Percentiles rank a stretch among this genome's conserved stretches.
Conservation (phyloP, 2,329 filamentous ascomycete genomes). For the Fonsecaea monophora region DNA sequence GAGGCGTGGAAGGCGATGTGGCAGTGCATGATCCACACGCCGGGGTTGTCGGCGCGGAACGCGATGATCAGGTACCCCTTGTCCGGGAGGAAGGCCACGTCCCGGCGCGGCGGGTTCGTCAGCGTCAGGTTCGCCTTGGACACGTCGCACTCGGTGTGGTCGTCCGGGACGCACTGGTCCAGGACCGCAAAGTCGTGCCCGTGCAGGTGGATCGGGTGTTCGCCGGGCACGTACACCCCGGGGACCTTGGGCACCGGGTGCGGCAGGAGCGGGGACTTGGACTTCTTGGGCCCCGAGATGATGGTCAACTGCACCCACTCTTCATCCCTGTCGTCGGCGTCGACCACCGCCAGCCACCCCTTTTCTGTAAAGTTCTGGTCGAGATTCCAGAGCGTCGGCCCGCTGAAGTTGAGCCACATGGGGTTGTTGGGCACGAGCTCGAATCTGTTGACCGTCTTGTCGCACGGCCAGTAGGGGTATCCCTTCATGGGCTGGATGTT, state of each 20-base stretch:
- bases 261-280: neutral
- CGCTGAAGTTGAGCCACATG: conserved; percentile 19
- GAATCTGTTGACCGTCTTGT: neutral
- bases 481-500: neutral
- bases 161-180: conserved; percentile 56
- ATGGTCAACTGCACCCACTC: conserved; percentile 7
- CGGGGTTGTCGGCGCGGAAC: conserved; percentile 53
- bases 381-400: conserved; percentile 6
- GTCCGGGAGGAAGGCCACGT: conserved; percentile 70
- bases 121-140: conserved; percentile 41
- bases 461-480: neutral
- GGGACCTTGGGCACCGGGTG: conserved; percentile 15
- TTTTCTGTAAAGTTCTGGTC: conserved; percentile 1
- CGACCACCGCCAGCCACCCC: conserved; percentile 7
- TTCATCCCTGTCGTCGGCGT: neutral
- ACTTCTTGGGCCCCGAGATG: conserved; percentile 14
- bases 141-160: conserved; percentile 59
- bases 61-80: conserved; percentile 70
- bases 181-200: conserved; percentile 70
- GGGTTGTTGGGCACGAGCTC: conserved; percentile 10
- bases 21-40: conserved; percentile 76
- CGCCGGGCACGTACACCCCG: conserved; percentile 17
- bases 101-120: conserved; percentile 67
- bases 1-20: conserved; percentile 79
- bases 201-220: conserved; percentile 72